Evolutionary conservation across 495 filamentous ascomycete genomes (phyloP).

Genomic region (Bryoglossum gracile): DNA sequence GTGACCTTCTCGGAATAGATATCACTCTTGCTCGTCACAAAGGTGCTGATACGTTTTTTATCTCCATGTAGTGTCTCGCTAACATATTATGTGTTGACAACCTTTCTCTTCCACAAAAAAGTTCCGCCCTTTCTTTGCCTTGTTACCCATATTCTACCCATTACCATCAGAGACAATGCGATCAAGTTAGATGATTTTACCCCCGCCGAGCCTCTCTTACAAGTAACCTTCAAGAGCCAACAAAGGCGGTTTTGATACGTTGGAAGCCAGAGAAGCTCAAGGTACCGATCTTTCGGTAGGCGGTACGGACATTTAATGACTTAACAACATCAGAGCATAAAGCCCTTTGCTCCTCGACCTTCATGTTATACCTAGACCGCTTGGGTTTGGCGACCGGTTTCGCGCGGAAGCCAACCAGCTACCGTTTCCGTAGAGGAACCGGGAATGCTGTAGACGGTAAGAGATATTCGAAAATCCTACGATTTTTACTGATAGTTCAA

Average conservation of each 20-base stretch:
- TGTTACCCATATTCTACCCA: constrained; percentile 11
- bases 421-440: constrained; percentile 9
- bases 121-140: constrained; percentile 11
- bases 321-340: constrained; percentile 9
- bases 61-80: neutral
- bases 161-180: constrained; percentile 11
- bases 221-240: constrained; percentile 5
- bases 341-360: constrained; percentile 8
- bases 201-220: constrained; percentile 14
- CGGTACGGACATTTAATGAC: constrained; percentile 1
- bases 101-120: constrained; percentile 14
- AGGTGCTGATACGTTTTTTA: constrained; percentile 23
- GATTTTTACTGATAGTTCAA: neutral
- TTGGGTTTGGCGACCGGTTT: constrained; percentile 10
- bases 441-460: constrained; percentile 15
- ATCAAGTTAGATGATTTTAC: constrained; percentile 4
- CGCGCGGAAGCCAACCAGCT: constrained; percentile 10
- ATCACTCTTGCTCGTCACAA: constrained; percentile 25
- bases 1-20: constrained; percentile 13
- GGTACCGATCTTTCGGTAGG: constrained; percentile 9
- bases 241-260: constrained; percentile 10
- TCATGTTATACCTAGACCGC: constrained; percentile 12
- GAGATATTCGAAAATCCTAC: neutral
- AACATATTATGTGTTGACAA: constrained; percentile 9
- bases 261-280: constrained; percentile 14